Percentiles rank a stretch among this genome's conserved stretches.
Conservation (phyloP, 208 protist genomes). For the Trypanosoma cruzi region DNA sequence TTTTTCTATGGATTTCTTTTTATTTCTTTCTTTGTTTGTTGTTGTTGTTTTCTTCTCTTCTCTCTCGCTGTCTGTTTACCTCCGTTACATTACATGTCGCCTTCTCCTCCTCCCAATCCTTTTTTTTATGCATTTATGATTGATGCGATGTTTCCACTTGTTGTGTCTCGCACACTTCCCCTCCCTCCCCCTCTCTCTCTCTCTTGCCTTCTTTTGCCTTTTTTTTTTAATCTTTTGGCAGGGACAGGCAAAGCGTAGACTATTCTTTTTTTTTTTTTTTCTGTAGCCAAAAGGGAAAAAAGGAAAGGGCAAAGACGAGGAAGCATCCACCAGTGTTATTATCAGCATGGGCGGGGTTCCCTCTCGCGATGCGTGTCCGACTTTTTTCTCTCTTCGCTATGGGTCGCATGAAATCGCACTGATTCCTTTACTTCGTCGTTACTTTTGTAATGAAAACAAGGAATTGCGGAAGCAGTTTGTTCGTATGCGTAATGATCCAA, state of each 20-base stretch:
- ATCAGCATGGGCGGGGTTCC: conserved; percentile 55
- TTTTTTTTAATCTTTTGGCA: too few species aligned
- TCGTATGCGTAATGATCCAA: conserved; percentile 72
- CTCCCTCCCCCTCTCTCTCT: too few species aligned
- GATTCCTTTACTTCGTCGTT: conserved; percentile 52
- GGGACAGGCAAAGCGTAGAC: too few species aligned
- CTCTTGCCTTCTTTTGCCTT: too few species aligned
- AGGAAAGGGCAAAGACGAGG: too few species aligned
- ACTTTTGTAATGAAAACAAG: conserved; percentile 38
- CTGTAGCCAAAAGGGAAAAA: too few species aligned
- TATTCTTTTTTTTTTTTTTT: conserved; percentile 2
- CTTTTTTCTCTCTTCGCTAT: conserved; percentile 68
- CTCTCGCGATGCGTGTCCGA: conserved; percentile 43
- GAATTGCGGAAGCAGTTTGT: conserved; percentile 64
- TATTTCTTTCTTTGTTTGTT: not conserved
- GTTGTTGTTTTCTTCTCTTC: not conserved
- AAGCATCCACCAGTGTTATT: not conserved
- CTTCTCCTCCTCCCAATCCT: too few species aligned
- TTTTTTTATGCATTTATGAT: too few species aligned
- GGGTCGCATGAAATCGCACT: conserved; percentile 73
- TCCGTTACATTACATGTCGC: too few species aligned
- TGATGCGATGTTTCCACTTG: not conserved
- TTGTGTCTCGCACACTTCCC: too few species aligned
- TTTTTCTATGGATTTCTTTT: too few species aligned
- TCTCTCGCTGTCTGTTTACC: not conserved